A percentile compares a stretch with the other conserved stretches of the same genome.
phyloP scores from a whole-genome alignment of 2,329 filamentous ascomycete species.

The Lasiodiplodia sp. region DNA sequence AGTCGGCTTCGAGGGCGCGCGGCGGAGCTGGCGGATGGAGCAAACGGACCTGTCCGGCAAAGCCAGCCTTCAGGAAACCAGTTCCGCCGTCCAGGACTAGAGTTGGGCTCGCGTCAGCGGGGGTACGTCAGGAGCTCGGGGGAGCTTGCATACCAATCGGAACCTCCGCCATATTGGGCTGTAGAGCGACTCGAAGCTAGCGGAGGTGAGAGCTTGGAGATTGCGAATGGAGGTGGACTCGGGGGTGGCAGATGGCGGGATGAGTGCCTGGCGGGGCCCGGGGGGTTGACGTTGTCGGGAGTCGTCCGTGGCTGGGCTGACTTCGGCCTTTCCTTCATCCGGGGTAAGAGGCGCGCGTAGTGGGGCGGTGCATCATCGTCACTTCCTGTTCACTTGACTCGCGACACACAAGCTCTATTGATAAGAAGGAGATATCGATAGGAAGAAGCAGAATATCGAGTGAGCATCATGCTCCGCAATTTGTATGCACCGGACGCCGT shows the following conservation, averaged over 20 bases:
- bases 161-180: slow-evolving; percentile 52
- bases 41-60: slow-evolving; percentile 79
- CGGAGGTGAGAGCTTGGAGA: slow-evolving; percentile 5
- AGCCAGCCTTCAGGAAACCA: slow-evolving; percentile 99
- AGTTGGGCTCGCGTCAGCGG: slow-evolving; percentile 39
- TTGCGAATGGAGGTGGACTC: slow-evolving; percentile 27
- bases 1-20: neutral
- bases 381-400: neutral
- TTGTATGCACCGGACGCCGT: slow-evolving; percentile 19
- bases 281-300: slow-evolving; percentile 30
- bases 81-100: slow-evolving; percentile 99
- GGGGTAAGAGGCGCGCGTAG: slow-evolving; percentile 23
- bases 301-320: slow-evolving; percentile 18
- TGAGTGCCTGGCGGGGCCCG: slow-evolving; percentile 28
- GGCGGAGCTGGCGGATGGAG: slow-evolving; percentile 8
- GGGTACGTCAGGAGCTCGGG: slow-evolving; percentile 29
- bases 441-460: neutral
- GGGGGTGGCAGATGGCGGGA: slow-evolving; percentile 24
- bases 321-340: slow-evolving; percentile 29
- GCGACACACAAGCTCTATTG: slow-evolving; percentile 1
- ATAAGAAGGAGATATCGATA: neutral
- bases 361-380: slow-evolving; percentile 16
- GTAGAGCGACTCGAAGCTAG: slow-evolving; percentile 13
- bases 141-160: slow-evolving; percentile 54
- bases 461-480: slow-evolving; percentile 4